These are phyloP conservation scores for Aspergillus carlsbadensis DNA, from an alignment of 495 filamentous ascomycete species.

Conservation along the genomic window DNA sequence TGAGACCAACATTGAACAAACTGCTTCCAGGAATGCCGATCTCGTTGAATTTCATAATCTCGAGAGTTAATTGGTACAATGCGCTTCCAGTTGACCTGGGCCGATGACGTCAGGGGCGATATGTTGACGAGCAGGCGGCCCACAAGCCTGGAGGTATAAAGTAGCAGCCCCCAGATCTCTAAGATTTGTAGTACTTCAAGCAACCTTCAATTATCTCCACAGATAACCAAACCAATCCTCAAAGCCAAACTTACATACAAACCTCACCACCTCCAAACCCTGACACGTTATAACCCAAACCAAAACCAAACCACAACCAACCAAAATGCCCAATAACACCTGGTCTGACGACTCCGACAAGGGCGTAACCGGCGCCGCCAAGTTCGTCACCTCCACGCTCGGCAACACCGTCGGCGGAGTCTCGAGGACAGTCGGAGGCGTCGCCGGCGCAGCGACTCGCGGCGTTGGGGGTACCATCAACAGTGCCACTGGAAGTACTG, in stretches of 20 bases:
- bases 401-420: conserved; percentile 64
- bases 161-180: background rate
- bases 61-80: no score
- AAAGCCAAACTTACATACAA: no score
- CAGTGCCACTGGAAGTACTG: conserved; percentile 60
- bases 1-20: background rate
- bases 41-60: background rate
- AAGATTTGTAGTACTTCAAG: no score
- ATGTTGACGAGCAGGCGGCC: background rate
- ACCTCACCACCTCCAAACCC: background rate
- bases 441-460: conserved; percentile 65
- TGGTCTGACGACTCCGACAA: conserved; percentile 20
- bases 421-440: conserved; percentile 65
- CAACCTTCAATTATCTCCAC: no score
- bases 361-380: conserved; percentile 41
- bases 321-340: conserved; percentile 21
- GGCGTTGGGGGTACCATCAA: conserved; percentile 64
- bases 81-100: background rate
- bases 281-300: background rate
- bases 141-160: conserved; percentile 4
- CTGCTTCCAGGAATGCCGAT: background rate
- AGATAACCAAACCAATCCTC: background rate
- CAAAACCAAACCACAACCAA: background rate
- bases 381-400: conserved; percentile 49
- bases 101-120: conserved; percentile 9